Conservation (phyloP, 2,329 filamentous ascomycete genomes). For the Nothomitra cinnamomea region DNA sequence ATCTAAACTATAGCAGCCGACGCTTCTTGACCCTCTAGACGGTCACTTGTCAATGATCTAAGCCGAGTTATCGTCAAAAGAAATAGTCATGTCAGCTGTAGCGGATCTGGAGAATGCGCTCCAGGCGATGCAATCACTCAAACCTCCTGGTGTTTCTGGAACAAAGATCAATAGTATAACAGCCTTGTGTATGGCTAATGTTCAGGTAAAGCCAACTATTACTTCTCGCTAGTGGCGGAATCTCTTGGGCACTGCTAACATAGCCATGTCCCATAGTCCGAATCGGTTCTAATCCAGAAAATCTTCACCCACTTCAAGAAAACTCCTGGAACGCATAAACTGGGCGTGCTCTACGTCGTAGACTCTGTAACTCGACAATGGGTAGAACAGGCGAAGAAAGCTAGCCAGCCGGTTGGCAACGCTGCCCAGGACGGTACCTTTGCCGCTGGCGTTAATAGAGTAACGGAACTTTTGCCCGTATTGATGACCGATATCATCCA, state of each 20-base stretch:
- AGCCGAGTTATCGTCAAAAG: background rate
- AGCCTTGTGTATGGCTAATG: constrained; percentile 69
- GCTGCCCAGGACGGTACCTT: constrained; percentile 79
- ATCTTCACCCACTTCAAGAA: constrained; percentile 97
- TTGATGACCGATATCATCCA: constrained; percentile 93
- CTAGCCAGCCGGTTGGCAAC: constrained; percentile 65
- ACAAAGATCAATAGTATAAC: constrained; percentile 83
- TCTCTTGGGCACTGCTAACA: constrained; percentile 13
- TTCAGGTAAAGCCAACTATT: constrained; percentile 52
- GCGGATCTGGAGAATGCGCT: constrained; percentile 80
- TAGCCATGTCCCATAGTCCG: constrained; percentile 43
- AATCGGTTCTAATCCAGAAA: constrained; percentile 88
- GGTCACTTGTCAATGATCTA: constrained; percentile 4
- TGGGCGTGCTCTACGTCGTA: constrained; percentile 99
- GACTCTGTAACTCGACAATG: constrained; percentile 98
- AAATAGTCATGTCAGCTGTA: constrained; percentile 51
- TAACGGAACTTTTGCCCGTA: constrained; percentile 83
- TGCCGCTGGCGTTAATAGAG: constrained; percentile 87
- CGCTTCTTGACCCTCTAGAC: constrained; percentile 1
- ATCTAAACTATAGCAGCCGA: background rate
- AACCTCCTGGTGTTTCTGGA: constrained; percentile 85
- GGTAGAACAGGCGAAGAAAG: constrained; percentile 84
- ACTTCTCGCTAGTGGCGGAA: constrained; percentile 13
- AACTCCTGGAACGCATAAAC: constrained; percentile 83
- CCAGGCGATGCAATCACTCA: constrained; percentile 79